Evolutionary conservation across 768 basidiomycete species (phyloP).

Genomic region (Phylloporus sp.): DNA sequence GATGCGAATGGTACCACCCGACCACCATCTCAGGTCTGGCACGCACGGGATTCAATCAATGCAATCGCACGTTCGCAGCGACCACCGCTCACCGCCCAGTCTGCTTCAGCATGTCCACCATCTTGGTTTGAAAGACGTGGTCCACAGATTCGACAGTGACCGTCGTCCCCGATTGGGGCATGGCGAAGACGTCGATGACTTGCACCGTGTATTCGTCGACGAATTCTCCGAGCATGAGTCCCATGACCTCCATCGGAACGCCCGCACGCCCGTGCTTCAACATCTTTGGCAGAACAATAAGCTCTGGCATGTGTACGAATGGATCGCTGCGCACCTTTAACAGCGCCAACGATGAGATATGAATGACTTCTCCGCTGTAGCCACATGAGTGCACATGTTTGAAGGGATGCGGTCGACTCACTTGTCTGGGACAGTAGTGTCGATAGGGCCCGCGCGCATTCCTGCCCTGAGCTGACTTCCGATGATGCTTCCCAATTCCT

Average conservation of each 20-base stretch:
- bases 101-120: conserved; percentile 99
- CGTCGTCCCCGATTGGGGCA: conserved; percentile 97
- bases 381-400: conserved; percentile 1
- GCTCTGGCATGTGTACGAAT: neutral
- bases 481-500: conserved; percentile 50
- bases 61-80: neutral
- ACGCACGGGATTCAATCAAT: conserved; percentile 5
- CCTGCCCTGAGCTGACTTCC: conserved; percentile 44
- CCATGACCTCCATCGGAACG: conserved; percentile 99
- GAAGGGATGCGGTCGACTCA: conserved; percentile 29
- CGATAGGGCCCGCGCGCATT: conserved; percentile 39
- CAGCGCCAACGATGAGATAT: conserved; percentile 95
- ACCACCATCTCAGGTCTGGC: conserved; percentile 93
- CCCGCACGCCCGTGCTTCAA: conserved; percentile 98
- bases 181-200: conserved; percentile 96
- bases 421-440: conserved; percentile 71
- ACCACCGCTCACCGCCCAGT: conserved; percentile 74
- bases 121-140: conserved; percentile 96
- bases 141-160: conserved; percentile 98
- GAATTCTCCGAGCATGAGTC: conserved; percentile 95
- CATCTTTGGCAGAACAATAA: conserved; percentile 66
- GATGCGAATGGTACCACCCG: conserved; percentile 99
- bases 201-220: conserved; percentile 96
- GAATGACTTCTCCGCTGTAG: conserved; percentile 83
- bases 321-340: conserved; percentile 64